Evolutionary conservation across 2,329 filamentous ascomycete genomes (phyloP).

Genomic region (Truncatella angustata): DNA sequence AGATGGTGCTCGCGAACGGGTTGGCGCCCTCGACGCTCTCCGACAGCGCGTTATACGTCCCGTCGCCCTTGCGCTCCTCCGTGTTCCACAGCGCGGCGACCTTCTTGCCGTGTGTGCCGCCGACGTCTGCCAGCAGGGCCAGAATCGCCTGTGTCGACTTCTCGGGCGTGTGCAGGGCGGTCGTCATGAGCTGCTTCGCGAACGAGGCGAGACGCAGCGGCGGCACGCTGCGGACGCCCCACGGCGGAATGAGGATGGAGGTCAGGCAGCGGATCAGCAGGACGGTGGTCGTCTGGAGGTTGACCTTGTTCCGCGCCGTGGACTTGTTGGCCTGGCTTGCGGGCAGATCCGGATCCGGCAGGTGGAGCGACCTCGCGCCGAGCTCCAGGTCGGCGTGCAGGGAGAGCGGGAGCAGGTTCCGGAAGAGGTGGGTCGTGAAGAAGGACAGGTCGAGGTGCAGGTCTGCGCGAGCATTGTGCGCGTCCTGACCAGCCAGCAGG

Average conservation of each 20-base stretch:
- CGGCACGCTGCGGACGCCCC: constrained; percentile 71
- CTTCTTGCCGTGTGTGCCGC: constrained; percentile 78
- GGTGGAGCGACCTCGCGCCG: constrained; percentile 68
- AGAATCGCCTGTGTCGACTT: constrained; percentile 82
- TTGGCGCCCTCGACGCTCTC: constrained; percentile 81
- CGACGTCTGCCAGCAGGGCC: constrained; percentile 73
- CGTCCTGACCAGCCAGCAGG: constrained; percentile 92
- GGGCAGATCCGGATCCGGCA: constrained; percentile 61
- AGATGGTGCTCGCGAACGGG: constrained; percentile 84
- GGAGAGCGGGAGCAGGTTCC: constrained; percentile 74
- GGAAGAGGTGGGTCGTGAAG: constrained; percentile 94
- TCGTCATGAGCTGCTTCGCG: constrained; percentile 83
- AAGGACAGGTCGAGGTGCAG: constrained; percentile 90
- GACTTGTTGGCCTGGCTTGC: constrained; percentile 37
- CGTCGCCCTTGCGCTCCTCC: constrained; percentile 89
- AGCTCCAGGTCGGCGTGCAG: constrained; percentile 85
- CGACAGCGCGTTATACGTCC: constrained; percentile 73
- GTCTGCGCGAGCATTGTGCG: constrained; percentile 74
- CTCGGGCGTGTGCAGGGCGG: constrained; percentile 82
- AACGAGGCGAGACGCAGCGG: constrained; percentile 88
- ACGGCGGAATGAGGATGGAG: constrained; percentile 73
- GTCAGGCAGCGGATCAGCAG: constrained; percentile 85
- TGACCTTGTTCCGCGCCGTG: constrained; percentile 67
- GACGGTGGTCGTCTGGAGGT: constrained; percentile 91
- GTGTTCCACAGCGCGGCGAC: constrained; percentile 88